Evolutionary conservation across 2,329 filamentous ascomycete species (phyloP).

Genomic region (Plenodomus biglobosus): DNA sequence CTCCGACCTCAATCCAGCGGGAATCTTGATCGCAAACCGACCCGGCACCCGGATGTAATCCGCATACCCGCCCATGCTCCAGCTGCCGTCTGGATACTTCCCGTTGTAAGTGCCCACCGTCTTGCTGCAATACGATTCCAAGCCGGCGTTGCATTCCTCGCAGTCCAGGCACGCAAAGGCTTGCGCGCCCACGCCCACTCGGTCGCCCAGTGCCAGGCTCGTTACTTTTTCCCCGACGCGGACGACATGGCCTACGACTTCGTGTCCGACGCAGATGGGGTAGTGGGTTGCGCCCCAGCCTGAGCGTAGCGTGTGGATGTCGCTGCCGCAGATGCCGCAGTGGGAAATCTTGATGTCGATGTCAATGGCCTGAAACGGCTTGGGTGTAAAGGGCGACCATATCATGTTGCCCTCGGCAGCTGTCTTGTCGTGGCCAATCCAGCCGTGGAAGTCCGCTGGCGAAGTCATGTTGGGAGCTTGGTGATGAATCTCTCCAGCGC

Average conservation of each 20-base stretch:
- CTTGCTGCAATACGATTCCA: slow-evolving; percentile 48
- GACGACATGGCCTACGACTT: slow-evolving; percentile 46
- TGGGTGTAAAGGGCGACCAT: slow-evolving; percentile 54
- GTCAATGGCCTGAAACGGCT: slow-evolving; percentile 41
- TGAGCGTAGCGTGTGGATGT: slow-evolving; percentile 44
- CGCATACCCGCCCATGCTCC: slow-evolving; percentile 67
- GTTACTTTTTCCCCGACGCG: slow-evolving; percentile 42
- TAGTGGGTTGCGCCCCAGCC: slow-evolving; percentile 52
- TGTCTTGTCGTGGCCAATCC: slow-evolving; percentile 56
- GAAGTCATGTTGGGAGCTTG: slow-evolving; percentile 23
- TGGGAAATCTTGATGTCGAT: slow-evolving; percentile 41
- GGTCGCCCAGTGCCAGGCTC: slow-evolving; percentile 61
- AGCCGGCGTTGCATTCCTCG: slow-evolving; percentile 54
- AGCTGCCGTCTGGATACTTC: slow-evolving; percentile 58
- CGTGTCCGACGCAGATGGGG: slow-evolving; percentile 47
- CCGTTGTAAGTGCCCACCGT: slow-evolving; percentile 63
- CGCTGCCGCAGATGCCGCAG: slow-evolving; percentile 42
- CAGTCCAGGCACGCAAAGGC: slow-evolving; percentile 57
- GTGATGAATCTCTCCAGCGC: slow-evolving; percentile 5
- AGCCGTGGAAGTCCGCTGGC: slow-evolving; percentile 57
- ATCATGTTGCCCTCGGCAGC: slow-evolving; percentile 57
- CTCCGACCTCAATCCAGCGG: slow-evolving; percentile 51
- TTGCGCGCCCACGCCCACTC: slow-evolving; percentile 57
- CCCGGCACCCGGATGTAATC: slow-evolving; percentile 56
- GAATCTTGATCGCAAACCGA: slow-evolving; percentile 63